Evolutionary conservation across 2,329 filamentous ascomycete species (phyloP).

Genomic region (Penicillium sp.): DNA sequence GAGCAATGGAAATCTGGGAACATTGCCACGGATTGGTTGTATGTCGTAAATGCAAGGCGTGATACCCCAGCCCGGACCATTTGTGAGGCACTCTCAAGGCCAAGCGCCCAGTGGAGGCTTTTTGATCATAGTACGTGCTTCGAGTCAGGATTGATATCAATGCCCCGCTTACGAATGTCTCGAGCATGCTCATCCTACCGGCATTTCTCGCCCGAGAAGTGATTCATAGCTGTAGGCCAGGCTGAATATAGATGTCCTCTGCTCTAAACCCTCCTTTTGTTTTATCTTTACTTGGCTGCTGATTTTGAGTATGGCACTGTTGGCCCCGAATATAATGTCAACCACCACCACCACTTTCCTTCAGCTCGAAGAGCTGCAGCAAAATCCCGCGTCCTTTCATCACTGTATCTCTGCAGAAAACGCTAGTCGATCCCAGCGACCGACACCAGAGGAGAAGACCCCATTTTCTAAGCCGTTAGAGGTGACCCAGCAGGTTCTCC

Average conservation of each 20-base stretch:
- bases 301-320: conserved; percentile 18
- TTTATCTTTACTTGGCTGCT: not conserved
- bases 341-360: conserved; percentile 32
- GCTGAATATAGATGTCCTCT: conserved; percentile 21
- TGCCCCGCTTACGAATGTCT: conserved; percentile 18
- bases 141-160: conserved; percentile 20
- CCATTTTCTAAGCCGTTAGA: conserved; percentile 6
- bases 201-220: conserved; percentile 28
- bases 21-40: conserved; percentile 8
- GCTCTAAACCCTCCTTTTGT: not conserved
- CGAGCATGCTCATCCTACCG: conserved; percentile 11
- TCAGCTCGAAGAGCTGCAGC: conserved; percentile 23
- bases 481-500: conserved; percentile 51
- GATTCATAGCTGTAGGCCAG: conserved; percentile 3
- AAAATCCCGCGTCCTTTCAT: conserved; percentile 20
- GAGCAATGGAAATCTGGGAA: conserved; percentile 30
- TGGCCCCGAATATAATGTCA: conserved; percentile 26
- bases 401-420: conserved; percentile 14
- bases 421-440: conserved; percentile 4
- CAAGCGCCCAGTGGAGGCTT: conserved; percentile 16
- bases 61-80: conserved; percentile 10
- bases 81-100: conserved; percentile 2
- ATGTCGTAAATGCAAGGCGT: conserved; percentile 14
- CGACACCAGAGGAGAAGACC: not conserved
- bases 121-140: conserved; percentile 20